phyloP scores from a whole-genome alignment of 768 basidiomycete species.

The Leccinum longicurvipes region DNA sequence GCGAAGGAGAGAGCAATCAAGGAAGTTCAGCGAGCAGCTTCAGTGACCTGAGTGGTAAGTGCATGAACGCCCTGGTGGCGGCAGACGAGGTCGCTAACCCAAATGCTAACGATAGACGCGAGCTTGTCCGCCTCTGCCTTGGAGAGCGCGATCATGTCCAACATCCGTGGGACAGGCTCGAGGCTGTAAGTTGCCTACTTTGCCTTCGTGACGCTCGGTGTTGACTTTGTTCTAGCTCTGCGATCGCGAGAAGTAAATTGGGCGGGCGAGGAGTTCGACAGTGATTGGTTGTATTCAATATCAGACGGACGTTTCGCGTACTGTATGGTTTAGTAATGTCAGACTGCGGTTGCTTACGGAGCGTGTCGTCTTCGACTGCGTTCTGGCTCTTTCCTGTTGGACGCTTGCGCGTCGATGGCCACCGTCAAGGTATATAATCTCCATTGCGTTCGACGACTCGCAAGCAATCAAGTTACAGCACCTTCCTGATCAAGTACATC shows the following conservation, averaged over 20 bases:
- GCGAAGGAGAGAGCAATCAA: conserved; percentile 59
- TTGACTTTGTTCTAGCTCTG: conserved; percentile 28
- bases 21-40: conserved; percentile 80
- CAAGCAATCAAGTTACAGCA: conserved; percentile 7
- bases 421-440: conserved; percentile 12
- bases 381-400: conserved; percentile 22
- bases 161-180: conserved; percentile 63
- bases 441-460: background rate
- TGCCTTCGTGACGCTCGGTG: background rate
- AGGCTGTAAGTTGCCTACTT: conserved; percentile 53
- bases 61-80: background rate
- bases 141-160: conserved; percentile 77
- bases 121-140: conserved; percentile 77
- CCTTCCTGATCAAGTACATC: conserved; percentile 26
- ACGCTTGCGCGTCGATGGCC: conserved; percentile 17
- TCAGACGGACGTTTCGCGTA: background rate
- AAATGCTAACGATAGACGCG: conserved; percentile 42
- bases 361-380: conserved; percentile 21
- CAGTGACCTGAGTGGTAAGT: conserved; percentile 80
- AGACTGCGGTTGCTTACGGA: conserved; percentile 13
- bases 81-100: background rate
- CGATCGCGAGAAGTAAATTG: conserved; percentile 33
- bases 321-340: conserved; percentile 5
- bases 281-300: conserved; percentile 10
- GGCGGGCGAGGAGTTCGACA: conserved; percentile 27